Base-by-base conservation (phyloP, 331 rosid species). In the Acacia concinna region DNA sequence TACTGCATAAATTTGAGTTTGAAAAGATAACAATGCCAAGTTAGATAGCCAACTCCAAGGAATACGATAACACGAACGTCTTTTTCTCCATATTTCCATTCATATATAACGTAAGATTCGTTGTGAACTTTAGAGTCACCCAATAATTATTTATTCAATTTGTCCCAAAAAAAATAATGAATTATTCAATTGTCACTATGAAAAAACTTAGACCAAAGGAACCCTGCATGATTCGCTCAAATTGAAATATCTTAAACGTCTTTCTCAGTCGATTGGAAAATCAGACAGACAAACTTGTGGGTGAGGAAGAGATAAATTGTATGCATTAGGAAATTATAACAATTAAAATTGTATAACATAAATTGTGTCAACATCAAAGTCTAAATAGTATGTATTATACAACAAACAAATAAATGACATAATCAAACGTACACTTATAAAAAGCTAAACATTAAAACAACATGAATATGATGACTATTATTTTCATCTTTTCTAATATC, bases 1-100 rank as follows among this genome's bases (percentile, higher is more conserved):
- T 59, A 6, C 28, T 54, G 35, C 64, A 71, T 56, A 69, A 72
- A 49, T 63, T 67, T 44, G 79, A 72, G 76, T 76, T 62, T 83
- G 66, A 4, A 28, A 74, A 71, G 84, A 80, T 80, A 83, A 77
- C 79, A 62, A 60, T 63, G 32, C 76, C 73, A 21, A 43, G 73
- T 37, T 68, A 79, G 76, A 60, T 76, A 71, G 66, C 84, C 73
- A 79, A 49, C 60, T 84, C 70, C 70, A 52, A 71, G 47, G 65
- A 78, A 41, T 81, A 67, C 52, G 28, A 56, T 76, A 84, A 64
- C 17, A 83, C 78, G 78, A 70, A 71, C 78, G 84, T 86, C 87
- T 2, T 71, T 78, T 71, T 86, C 84, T 43, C 66, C 78, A 71
- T 84, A 86, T 81, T 84, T 84, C 51, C 54, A 25, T 86, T 71